Base-by-base conservation (phyloP, 2,329 filamentous ascomycete species). In the Epichloe festucae region DNA sequence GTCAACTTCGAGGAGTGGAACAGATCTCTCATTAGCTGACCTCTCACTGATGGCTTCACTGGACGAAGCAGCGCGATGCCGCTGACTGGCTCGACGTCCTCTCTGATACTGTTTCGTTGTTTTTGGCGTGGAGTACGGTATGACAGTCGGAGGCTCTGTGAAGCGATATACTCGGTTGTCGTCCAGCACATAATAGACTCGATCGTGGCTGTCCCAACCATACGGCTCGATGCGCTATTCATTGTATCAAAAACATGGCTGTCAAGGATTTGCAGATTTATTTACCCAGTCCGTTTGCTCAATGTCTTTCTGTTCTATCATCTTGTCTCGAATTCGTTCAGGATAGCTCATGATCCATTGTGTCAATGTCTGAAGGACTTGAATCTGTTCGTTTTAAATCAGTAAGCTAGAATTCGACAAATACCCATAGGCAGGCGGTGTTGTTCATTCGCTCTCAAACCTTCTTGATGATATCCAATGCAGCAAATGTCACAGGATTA, bases 81-180 rank as follows among this genome's bases (percentile, higher is more conserved):
- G 77, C 67, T 93, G 95, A 54, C 81, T 86, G 17, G 82, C 77
- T 58, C 88, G 78, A 56, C 73, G 75, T 56, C 73, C 76, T 52
- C 76, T 80, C 14, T 59, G 61, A 38, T 49, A 58, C 4, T 55
- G 53, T 67, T 79, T 82, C 5, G 76, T 75, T 58, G 81, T 85
- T 59, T 82, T 83, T 27, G 77, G 79, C 60, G 82, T 87, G 58
- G 79, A 73, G 62, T 85, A 85, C n/a, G 75, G 72, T 3, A 74
- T 65, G n/a, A 74, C 70, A 5, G 75, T 69, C 6, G 81, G 79
- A 27, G 85, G 77, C 54, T 95, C 87, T n/a, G 87, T 89, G 55
- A 85, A 76, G 52, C 90, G 86, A 65, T 98, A 98, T 42, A 98
- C 74, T 55, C 93, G 81, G 60, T 96, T 94, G 65, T 98, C 93